Base-by-base conservation (phyloP, 495 filamentous ascomycete genomes). In the Aspergillus mulundensis region DNA sequence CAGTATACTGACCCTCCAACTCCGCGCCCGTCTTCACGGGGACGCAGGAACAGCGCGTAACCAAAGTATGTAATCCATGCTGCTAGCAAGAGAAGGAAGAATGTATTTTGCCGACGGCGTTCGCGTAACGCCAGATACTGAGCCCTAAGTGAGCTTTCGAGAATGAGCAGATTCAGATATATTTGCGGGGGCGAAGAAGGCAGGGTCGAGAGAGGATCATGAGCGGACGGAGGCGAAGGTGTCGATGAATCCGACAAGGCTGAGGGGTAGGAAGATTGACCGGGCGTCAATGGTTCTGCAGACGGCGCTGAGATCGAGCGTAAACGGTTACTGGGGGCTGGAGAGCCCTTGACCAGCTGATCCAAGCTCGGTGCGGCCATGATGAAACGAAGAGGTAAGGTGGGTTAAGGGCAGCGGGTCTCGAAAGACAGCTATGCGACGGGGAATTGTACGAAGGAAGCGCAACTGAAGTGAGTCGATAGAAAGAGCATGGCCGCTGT, bases 151-250 rank as follows among this genome's bases (percentile, higher is more conserved):
- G 90, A 95, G 46, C 91, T 90, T 71, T 99, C 94, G 66, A 99
- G 87, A 62, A 99, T 93, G 50, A 99, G 79, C 36, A 99, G 87
- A 69, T 99, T 99, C 61, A 97, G 82, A 75, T 97, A 99, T 64
- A 97, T 96, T 74, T 97, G 95, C n/a, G 90, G 90, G 67, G 88
- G 93, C 25, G 92, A 90, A 57, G 88, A 93, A 11, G 94, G 93
- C 25, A 95, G 83, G 39, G 85, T 82, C 53, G 86, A 85, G 45
- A 91, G 78, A 38, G 92, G 92, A 69, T 96, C 88, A 61, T 70
- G 81, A 57, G 69, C 80, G 70, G 72, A 66, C 54, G 66, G 62
- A 49, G 70, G 69, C 53, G 70, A 64, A 44, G 74, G 50, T 60
- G 74, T 66, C 45, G 71, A 67, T 5, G 71, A 65, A 36, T 61